phyloP scores from a whole-genome alignment of 1,284 basidiomycete genomes.

The Irpex rosettiformis region DNA sequence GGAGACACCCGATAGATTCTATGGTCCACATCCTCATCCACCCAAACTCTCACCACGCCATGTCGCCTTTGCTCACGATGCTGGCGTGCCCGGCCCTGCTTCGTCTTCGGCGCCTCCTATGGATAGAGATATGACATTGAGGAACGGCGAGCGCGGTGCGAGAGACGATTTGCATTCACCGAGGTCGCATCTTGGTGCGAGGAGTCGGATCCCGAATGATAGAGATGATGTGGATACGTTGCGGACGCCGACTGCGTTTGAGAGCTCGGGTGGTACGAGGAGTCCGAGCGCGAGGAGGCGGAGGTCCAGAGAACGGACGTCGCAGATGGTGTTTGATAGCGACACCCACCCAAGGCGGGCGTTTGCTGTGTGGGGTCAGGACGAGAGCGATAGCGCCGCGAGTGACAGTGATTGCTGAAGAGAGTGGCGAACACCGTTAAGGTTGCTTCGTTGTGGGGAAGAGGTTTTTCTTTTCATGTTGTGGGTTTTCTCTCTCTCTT shows the following conservation, averaged over 20 bases:
- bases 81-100: constrained; percentile 33
- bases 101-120: constrained; percentile 33
- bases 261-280: constrained; percentile 11
- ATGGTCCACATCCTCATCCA: constrained; percentile 58
- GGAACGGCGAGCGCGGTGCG: constrained; percentile 38
- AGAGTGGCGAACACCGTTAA: neutral
- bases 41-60: constrained; percentile 51
- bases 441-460: neutral
- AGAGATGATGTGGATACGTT: constrained; percentile 49
- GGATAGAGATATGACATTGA: constrained; percentile 22
- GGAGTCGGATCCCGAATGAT: constrained; percentile 51
- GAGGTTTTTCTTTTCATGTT: neutral
- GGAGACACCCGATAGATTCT: constrained; percentile 75
- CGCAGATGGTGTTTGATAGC: constrained; percentile 32
- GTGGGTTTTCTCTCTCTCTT: neutral
- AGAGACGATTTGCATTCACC: constrained; percentile 51
- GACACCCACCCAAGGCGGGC: constrained; percentile 52
- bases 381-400: constrained; percentile 82
- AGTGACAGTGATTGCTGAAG: constrained; percentile 56
- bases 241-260: constrained; percentile 60
- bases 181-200: constrained; percentile 40
- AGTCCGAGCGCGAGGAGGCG: constrained; percentile 13
- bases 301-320: constrained; percentile 34
- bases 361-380: constrained; percentile 81
- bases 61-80: constrained; percentile 42